Conservation (phyloP, 257 asterid species). For the Fraxinus anomala region DNA sequence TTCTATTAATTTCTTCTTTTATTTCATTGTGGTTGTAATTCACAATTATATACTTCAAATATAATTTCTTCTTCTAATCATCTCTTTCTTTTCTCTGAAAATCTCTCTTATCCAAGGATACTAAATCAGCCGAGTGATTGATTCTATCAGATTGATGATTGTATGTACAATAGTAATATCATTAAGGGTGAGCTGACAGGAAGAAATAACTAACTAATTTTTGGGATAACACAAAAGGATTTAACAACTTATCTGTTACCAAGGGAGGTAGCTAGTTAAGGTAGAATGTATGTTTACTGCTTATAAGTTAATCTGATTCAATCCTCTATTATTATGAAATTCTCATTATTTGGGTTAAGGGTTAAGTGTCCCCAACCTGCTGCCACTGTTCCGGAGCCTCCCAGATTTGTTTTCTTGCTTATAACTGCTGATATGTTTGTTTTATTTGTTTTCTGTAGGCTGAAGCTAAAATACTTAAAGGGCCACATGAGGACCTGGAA, state of each 20-base stretch:
- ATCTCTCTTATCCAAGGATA: too few relatives aligned
- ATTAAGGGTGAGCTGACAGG: background rate
- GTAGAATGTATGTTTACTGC: background rate
- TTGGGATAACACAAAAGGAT: background rate
- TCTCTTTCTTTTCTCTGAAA: too few relatives aligned
- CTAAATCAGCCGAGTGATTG: too few relatives aligned
- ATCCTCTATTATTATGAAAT: background rate
- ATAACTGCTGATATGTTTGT: constrained; percentile 16
- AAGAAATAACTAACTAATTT: background rate
- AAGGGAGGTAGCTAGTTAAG: background rate
- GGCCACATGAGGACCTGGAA: constrained; percentile 97
- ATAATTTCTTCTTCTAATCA: too few relatives aligned
- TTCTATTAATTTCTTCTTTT: too few relatives aligned
- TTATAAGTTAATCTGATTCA: background rate
- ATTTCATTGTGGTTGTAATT: too few relatives aligned
- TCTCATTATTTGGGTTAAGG: background rate
- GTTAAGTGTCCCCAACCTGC: background rate
- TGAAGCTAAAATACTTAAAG: constrained; percentile 92
- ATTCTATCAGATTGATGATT: background rate
- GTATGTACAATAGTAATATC: background rate
- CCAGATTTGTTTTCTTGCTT: constrained; percentile 3
- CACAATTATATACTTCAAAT: too few relatives aligned
- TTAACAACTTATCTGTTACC: background rate
- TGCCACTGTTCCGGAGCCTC: constrained; percentile 18
- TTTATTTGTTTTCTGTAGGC: constrained; percentile 53